These are phyloP conservation scores for Adansonia digitata DNA, from an alignment of 345 rosid genomes.

Conservation along the genomic window DNA sequence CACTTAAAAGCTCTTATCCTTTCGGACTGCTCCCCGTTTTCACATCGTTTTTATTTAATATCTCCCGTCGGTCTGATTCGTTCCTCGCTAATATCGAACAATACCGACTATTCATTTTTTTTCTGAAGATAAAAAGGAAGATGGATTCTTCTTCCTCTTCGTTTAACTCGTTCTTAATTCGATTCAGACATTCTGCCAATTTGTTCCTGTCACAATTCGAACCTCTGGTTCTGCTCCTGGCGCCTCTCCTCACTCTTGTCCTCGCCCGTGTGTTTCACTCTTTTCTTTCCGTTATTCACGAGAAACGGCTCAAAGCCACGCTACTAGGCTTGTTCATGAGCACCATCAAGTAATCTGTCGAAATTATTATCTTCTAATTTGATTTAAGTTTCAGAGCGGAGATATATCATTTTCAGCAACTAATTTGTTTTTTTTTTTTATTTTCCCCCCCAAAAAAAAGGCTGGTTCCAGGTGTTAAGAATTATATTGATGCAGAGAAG, in stretches of 20 bases:
- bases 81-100: too few relatives aligned
- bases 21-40: too few relatives aligned
- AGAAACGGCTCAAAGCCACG: slow-evolving; percentile 60
- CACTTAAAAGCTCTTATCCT: background rate
- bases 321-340: slow-evolving; percentile 49
- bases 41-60: too few relatives aligned
- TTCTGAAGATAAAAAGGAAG: background rate
- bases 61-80: too few relatives aligned
- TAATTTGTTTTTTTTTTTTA: background rate
- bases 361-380: background rate
- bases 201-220: slow-evolving; percentile 58
- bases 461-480: slow-evolving; percentile 77
- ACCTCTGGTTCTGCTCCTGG: slow-evolving; percentile 58
- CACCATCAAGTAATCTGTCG: slow-evolving; percentile 47
- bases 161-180: slow-evolving; percentile 25
- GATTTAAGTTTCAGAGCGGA: background rate
- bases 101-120: background rate
- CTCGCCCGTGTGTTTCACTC: slow-evolving; percentile 51
- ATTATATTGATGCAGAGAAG: slow-evolving; percentile 79
- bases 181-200: slow-evolving; percentile 50
- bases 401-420: background rate
- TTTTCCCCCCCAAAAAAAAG: slow-evolving; percentile 38
- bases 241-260: slow-evolving; percentile 60
- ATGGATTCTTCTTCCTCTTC: slow-evolving; percentile 32
- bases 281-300: slow-evolving; percentile 35